phyloP scores from a whole-genome alignment of 2,329 filamentous ascomycete genomes.

The Oidium heveae region DNA sequence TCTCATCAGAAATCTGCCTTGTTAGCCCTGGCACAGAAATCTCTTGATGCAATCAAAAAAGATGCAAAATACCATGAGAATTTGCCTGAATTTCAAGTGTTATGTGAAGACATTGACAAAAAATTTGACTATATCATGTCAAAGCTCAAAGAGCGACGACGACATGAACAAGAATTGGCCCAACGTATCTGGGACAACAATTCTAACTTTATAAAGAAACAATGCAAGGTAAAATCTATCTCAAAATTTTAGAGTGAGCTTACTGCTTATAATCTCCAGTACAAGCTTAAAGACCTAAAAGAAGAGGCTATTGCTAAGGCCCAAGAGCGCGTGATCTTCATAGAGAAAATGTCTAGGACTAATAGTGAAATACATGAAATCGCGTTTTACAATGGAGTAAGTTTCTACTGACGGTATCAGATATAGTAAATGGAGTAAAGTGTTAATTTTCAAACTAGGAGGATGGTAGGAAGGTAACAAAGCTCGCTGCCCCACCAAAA shows the following conservation, averaged over 20 bases:
- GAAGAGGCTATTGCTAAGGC: constrained; percentile 1
- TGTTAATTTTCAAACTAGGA: constrained; percentile 3
- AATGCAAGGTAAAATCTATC: constrained; percentile 6
- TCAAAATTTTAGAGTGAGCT: not conserved
- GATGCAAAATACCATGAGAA: constrained; percentile 10
- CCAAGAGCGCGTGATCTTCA: not conserved
- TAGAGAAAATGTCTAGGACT: not conserved
- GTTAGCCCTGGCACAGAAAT: constrained; percentile 10
- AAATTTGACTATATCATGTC: not conserved
- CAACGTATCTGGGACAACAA: constrained; percentile 2
- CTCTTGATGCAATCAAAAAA: constrained; percentile 6
- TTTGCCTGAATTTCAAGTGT: constrained; percentile 10
- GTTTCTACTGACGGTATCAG: not conserved
- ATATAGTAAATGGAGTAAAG: too few relatives aligned
- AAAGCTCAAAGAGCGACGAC: not conserved
- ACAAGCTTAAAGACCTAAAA: not conserved
- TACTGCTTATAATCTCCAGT: not conserved
- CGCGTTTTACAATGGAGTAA: constrained; percentile 3
- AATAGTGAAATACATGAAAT: constrained; percentile 5
- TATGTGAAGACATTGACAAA: constrained; percentile 6
- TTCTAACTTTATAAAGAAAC: constrained; percentile 4
- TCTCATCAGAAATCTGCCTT: constrained; percentile 8
- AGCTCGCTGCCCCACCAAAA: constrained; percentile 1
- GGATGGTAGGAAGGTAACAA: constrained; percentile 3
- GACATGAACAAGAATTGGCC: constrained; percentile 1